phyloP scores from a whole-genome alignment of 1,284 basidiomycete species.

The Singerocomus inundabilis region DNA sequence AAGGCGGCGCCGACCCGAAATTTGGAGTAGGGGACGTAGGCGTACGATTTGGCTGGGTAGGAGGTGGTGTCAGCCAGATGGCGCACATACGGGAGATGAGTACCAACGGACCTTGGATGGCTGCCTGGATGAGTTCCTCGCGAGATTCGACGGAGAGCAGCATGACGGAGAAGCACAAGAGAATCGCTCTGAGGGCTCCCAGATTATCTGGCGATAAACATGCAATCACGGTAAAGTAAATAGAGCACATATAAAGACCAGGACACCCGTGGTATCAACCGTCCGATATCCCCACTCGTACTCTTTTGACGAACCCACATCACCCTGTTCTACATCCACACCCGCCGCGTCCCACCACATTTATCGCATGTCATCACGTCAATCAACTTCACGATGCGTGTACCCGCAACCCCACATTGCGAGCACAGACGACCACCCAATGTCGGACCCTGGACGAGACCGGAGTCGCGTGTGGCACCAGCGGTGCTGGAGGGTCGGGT shows the following conservation, averaged over 20 bases:
- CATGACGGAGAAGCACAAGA: not conserved
- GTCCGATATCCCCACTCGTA: too few species aligned
- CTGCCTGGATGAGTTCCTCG: constrained; percentile 18
- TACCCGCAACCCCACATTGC: constrained; percentile 62
- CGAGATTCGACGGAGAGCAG: constrained; percentile 3
- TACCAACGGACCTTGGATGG: constrained; percentile 19
- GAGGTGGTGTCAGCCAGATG: not conserved
- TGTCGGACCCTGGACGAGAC: constrained; percentile 61
- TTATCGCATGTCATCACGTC: too few species aligned
- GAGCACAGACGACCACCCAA: constrained; percentile 66
- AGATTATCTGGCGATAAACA: too few species aligned
- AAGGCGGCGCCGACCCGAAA: constrained; percentile 89
- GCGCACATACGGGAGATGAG: too few species aligned
- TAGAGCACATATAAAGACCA: too few species aligned
- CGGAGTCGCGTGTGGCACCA: constrained; percentile 49
- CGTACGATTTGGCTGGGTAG: constrained; percentile 48
- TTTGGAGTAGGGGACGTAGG: constrained; percentile 80
- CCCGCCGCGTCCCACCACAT: constrained; percentile 60
- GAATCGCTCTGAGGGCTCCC: too few species aligned
- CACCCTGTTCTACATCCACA: constrained; percentile 33
- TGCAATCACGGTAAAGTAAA: too few species aligned
- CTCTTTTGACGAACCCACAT: too few species aligned
- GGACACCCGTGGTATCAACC: too few species aligned
- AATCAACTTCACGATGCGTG: constrained; percentile 51
- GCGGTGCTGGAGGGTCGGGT: constrained; percentile 31